Evolutionary conservation across 495 filamentous ascomycete species (phyloP), one percentile per base, ranked within the genome.

Genomic region (Annulohypoxylon bovei): DNA sequence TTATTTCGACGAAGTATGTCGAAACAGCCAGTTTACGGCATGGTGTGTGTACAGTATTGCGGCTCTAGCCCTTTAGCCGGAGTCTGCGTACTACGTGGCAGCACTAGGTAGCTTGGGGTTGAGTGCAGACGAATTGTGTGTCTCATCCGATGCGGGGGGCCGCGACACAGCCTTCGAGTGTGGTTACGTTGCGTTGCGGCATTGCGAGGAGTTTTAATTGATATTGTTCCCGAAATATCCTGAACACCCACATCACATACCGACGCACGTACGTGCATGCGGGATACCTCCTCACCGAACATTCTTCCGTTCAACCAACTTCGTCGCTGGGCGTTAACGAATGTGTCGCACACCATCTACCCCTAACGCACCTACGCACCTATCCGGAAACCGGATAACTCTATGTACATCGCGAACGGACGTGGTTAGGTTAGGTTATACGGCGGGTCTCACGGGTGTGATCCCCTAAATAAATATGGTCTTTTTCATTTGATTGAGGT

Each of bases 121-220:
- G 35, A 50, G 23, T 12, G 32, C 33, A 50, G 30, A 39, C 44
- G 44, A 52, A 35, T 27, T 56, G 39, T 62, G 58, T 67, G 58
- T 67, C 50, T 56, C 56, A 55, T 67, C 50, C 28, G 53, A 62
- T 67, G 64, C 53, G 63, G 58, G 67, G 62, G 40, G 1, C 42
- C 28, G 28, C 12, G 40, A 27, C n/a, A 64, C 37, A 53, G 39
- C 49, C 53, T 9, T 52, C 42, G 42, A 40, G 56, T 62, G 66
- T 64, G 58, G 62, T 71, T 71, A 63, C 62, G 52, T 71, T 71
- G 56, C 62, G 57, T 63, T 58, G 30, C 11, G 62, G 58, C 58
- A 67, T 58, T 63, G 46, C 20, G 56, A 65, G 28, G 16, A 61
- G 12, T 60, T 33, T 56, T 39, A 56, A 56, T 56, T 37, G 18